Conservation (phyloP, 495 filamentous ascomycete species). For the Tuber microsphaerosporum region DNA sequence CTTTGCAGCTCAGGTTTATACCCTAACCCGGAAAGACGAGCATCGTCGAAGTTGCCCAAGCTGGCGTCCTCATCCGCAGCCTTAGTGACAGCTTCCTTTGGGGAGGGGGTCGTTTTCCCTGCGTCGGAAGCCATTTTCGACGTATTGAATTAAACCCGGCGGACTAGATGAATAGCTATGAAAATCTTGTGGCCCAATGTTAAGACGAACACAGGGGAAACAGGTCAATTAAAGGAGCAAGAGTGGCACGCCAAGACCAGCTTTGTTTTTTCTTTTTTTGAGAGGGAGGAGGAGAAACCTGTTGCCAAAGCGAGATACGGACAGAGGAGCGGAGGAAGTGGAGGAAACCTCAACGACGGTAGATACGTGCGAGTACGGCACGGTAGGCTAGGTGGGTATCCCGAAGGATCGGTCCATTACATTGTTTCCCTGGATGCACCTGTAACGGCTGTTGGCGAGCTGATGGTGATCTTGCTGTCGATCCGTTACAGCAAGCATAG, state of each 20-base stretch:
- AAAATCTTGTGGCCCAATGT: background rate
- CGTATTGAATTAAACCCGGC: background rate
- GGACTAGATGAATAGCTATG: background rate
- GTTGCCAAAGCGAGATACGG: background rate
- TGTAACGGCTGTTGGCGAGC: background rate
- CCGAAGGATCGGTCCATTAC: background rate
- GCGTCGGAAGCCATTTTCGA: background rate
- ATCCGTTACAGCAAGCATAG: background rate
- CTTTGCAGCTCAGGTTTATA: slow-evolving; percentile 28
- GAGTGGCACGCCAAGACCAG: background rate
- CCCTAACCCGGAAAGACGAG: slow-evolving; percentile 28
- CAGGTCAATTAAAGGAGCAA: background rate
- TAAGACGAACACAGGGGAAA: background rate
- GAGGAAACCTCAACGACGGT: background rate
- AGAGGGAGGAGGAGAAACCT: background rate
- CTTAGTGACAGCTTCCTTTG: background rate
- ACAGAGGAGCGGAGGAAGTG: background rate
- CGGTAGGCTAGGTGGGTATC: background rate
- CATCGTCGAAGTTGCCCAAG: slow-evolving; percentile 19
- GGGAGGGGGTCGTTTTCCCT: background rate
- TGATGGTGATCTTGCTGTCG: background rate
- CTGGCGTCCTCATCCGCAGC: background rate
- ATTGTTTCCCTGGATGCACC: background rate
- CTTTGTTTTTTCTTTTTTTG: background rate
- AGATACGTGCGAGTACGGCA: background rate